Percentiles rank a stretch among this genome's conserved stretches.
Conservation (phyloP, 176 grass and related monocot genomes). For the Zizania latifolia region DNA sequence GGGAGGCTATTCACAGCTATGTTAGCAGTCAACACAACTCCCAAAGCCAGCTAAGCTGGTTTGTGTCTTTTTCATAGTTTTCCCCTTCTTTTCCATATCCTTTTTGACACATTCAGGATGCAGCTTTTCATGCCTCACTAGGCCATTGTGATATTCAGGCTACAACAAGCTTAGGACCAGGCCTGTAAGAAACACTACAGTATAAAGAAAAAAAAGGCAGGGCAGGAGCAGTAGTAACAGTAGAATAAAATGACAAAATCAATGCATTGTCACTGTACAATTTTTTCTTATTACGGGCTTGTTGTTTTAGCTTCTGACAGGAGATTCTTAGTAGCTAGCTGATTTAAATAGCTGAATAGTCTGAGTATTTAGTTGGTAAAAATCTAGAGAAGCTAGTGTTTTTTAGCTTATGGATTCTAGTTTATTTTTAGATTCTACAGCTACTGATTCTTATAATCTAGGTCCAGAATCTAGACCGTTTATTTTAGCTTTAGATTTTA, state of each 20-base stretch:
- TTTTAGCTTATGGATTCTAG: too few relatives aligned
- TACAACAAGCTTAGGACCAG: neutral
- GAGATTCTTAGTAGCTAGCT: too few relatives aligned
- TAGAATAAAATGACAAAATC: neutral
- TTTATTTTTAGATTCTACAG: too few relatives aligned
- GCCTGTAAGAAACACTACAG: neutral
- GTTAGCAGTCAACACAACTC: neutral
- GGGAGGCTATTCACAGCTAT: conserved; percentile 42
- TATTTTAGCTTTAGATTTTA: too few relatives aligned
- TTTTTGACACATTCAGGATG: neutral
- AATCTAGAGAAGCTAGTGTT: too few relatives aligned
- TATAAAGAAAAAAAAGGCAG: neutral
- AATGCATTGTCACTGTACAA: neutral
- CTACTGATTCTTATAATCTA: too few relatives aligned
- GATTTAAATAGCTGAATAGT: too few relatives aligned
- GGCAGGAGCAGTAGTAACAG: neutral
- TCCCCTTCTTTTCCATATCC: neutral
- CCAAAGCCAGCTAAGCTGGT: conserved; percentile 13
- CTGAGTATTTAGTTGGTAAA: too few relatives aligned
- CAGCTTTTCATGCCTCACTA: neutral
- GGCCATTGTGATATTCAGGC: neutral
- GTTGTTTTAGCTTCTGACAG: too few relatives aligned
- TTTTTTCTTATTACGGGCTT: neutral
- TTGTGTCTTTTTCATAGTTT: neutral
- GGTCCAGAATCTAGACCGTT: too few relatives aligned